These are phyloP conservation scores for Sporisorium exsertum DNA, from an alignment of 1,284 basidiomycete genomes.

Conservation along the genomic window DNA sequence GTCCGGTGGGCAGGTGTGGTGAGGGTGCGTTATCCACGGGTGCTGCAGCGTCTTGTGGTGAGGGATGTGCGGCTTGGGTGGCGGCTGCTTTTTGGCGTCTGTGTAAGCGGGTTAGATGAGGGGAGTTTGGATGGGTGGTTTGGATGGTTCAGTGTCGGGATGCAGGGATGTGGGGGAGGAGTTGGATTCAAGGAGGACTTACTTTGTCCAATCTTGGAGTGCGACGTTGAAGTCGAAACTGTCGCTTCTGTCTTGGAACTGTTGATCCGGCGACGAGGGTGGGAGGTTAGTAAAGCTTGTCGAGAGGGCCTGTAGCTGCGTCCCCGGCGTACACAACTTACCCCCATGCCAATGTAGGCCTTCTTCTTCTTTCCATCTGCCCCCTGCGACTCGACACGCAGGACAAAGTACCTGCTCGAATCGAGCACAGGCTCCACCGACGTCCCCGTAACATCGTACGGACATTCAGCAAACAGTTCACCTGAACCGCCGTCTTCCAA, in stretches of 20 bases:
- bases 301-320: neutral
- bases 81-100: slow-evolving; percentile 58
- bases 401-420: slow-evolving; percentile 93
- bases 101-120: neutral
- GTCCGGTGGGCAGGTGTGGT: slow-evolving; percentile 73
- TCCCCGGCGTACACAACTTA: slow-evolving; percentile 25
- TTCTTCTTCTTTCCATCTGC: slow-evolving; percentile 58
- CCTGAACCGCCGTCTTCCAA: slow-evolving; percentile 65
- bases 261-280: neutral
- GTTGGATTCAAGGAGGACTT: slow-evolving; percentile 48
- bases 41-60: slow-evolving; percentile 11
- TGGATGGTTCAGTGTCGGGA: neutral
- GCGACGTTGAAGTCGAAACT: slow-evolving; percentile 72
- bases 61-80: slow-evolving; percentile 24
- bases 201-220: slow-evolving; percentile 95
- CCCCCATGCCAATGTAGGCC: slow-evolving; percentile 67
- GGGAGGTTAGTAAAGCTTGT: neutral
- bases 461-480: slow-evolving; percentile 87
- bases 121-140: neutral
- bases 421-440: slow-evolving; percentile 95
- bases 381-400: slow-evolving; percentile 77
- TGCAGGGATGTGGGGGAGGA: neutral
- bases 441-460: slow-evolving; percentile 83
- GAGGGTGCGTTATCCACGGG: slow-evolving; percentile 51
- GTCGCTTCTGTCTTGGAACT: slow-evolving; percentile 65